These are phyloP conservation scores for Aspergillus arachidicola DNA, from an alignment of 2,329 filamentous ascomycete species.

Conservation along the genomic window DNA sequence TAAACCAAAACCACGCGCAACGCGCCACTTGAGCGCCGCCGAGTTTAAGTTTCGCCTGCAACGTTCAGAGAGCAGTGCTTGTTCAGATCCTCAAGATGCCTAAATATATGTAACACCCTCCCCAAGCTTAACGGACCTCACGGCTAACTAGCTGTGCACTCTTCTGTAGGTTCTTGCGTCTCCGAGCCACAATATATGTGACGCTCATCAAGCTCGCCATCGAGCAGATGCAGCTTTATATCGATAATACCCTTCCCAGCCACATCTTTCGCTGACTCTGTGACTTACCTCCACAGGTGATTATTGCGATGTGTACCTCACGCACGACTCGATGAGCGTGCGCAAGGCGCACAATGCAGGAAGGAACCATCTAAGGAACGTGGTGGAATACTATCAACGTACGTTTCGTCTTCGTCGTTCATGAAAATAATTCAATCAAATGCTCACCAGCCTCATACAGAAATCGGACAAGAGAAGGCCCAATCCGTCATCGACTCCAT, in stretches of 20 bases:
- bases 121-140: not conserved
- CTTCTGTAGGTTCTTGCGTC: constrained; percentile 62
- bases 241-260: not conserved
- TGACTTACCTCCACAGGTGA: constrained; percentile 59
- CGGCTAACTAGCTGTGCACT: constrained; percentile 57
- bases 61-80: constrained; percentile 9
- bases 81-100: constrained; percentile 65
- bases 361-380: constrained; percentile 94
- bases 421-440: not conserved
- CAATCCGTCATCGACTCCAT: constrained; percentile 98
- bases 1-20: constrained; percentile 18
- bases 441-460: constrained; percentile 48
- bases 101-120: constrained; percentile 69
- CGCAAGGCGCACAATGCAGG: constrained; percentile 98
- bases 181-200: not conserved
- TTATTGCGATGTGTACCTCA: constrained; percentile 99
- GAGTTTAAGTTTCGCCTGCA: constrained; percentile 13
- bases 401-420: constrained; percentile 23
- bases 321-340: constrained; percentile 99
- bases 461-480: constrained; percentile 98
- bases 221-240: not conserved
- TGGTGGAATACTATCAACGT: constrained; percentile 98
- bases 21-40: constrained; percentile 21
- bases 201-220: constrained; percentile 3
- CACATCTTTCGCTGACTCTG: constrained; percentile 6